Evolutionary conservation across 2,329 filamentous ascomycete genomes (phyloP).

Genomic region (Emergomyces orientalis): DNA sequence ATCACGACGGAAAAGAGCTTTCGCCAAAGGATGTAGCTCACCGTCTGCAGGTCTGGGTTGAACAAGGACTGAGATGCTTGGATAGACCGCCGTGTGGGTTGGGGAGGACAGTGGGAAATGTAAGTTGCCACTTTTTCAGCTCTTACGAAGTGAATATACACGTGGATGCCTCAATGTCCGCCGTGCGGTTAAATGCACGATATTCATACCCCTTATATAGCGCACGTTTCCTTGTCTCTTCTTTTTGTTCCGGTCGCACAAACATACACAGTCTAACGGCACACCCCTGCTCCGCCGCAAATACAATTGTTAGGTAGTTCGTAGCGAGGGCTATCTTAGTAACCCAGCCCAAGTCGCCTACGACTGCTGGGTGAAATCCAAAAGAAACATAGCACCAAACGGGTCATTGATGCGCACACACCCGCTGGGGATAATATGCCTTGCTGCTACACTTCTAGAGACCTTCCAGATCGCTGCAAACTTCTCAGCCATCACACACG

Average conservation of each 20-base stretch:
- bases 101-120: slow-evolving; percentile 40
- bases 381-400: slow-evolving; percentile 40
- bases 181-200: not conserved
- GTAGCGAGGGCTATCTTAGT: slow-evolving; percentile 30
- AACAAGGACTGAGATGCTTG: slow-evolving; percentile 40
- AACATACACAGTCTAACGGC: not conserved
- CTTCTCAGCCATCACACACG: slow-evolving; percentile 41
- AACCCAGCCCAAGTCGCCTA: slow-evolving; percentile 36
- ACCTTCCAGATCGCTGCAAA: slow-evolving; percentile 38
- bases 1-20: slow-evolving; percentile 33
- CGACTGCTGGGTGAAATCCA: slow-evolving; percentile 34
- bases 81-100: slow-evolving; percentile 42
- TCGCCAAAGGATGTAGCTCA: slow-evolving; percentile 37
- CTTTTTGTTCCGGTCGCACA: not conserved
- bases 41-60: slow-evolving; percentile 41
- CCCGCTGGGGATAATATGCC: slow-evolving; percentile 42
- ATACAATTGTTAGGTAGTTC: slow-evolving; percentile 21
- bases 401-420: slow-evolving; percentile 48
- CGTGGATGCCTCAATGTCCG: not conserved
- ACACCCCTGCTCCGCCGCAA: not conserved
- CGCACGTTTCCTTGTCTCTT: not conserved
- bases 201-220: not conserved
- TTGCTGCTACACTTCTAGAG: slow-evolving; percentile 34
- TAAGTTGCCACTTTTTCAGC: slow-evolving; percentile 18
- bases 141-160: not conserved